Base-by-base conservation (phyloP, 768 basidiomycete species). In the Mycena vulgaris region DNA sequence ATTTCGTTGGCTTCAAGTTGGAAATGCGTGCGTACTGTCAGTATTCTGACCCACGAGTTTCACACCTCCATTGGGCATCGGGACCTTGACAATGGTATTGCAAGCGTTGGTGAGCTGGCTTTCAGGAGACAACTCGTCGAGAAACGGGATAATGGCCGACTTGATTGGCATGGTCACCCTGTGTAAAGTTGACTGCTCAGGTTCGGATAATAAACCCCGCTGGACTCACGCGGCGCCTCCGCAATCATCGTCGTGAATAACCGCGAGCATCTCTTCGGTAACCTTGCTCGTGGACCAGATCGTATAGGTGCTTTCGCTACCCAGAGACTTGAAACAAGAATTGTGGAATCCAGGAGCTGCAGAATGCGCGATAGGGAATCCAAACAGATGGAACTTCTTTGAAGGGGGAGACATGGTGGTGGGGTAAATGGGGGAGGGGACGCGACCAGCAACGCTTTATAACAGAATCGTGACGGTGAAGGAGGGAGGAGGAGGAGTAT, bases 151-250 rank as follows among this genome's bases (percentile, higher is more conserved):
- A 30, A 83, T 80, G 0, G 77, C 75, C 3, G 80, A 64, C 68
- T 83, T 83, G 42, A 80, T 69, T 31, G 81, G 81, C 81, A 83
- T 83, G 8, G 82, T 83, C 37, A 83, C 77, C n/a, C 79, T 80
- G 70, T 5, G 3, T 7, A 17, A 39, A 14, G 31, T 51, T 56
- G 1, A 39, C 17, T 39, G 37, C 37, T 52, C 28, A 55, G 28
- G 11, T 42, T 33, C n/a, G 3, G 8, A 21, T 5, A 11, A 37
- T 28, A 52, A 16, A 51, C 13, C 2, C 11, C 33, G n/a, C 28
- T 5, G 48, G 39, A 68, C 79, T 62, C 45, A 80, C 81, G 80
- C 80, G n/a, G 78, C 76, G 5, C 81, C 81, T n/a, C 80, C 81
- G 55, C 74, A 80, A 9, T 78, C 76, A 25, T 76, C 71, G 35